These are phyloP conservation scores for Blastomyces silverae DNA, from an alignment of 2,329 filamentous ascomycete genomes.

Conservation along the genomic window DNA sequence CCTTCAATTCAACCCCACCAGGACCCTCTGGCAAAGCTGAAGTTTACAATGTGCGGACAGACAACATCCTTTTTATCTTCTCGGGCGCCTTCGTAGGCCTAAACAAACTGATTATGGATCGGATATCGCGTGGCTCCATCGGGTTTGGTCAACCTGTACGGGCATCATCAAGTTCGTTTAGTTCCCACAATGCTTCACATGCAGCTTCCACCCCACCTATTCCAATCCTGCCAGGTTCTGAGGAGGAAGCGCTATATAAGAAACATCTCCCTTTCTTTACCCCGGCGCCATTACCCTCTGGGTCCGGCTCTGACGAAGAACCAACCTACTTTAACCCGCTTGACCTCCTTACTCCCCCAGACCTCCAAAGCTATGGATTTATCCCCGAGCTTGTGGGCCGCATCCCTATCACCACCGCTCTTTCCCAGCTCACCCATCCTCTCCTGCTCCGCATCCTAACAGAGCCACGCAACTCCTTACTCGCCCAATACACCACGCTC, in stretches of 20 bases:
- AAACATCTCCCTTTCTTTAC: constrained; percentile 54
- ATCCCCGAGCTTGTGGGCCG: constrained; percentile 96
- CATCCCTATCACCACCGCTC: constrained; percentile 79
- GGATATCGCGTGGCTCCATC: constrained; percentile 79
- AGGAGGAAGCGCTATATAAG: constrained; percentile 55
- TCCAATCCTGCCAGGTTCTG: constrained; percentile 55
- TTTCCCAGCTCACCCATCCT: constrained; percentile 64
- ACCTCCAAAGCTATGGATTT: constrained; percentile 79
- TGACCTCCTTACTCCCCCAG: constrained; percentile 65
- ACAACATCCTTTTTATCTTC: constrained; percentile 95
- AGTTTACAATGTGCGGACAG: constrained; percentile 72
- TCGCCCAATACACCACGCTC: constrained; percentile 81
- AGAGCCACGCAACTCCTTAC: constrained; percentile 80
- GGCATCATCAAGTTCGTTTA: constrained; percentile 34
- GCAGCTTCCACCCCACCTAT: constrained; percentile 36
- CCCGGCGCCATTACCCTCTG: constrained; percentile 46
- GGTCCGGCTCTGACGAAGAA: constrained; percentile 31
- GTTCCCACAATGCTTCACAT: constrained; percentile 23
- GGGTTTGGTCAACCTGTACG: constrained; percentile 85
- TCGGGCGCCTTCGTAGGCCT: constrained; percentile 91
- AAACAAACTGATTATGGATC: constrained; percentile 76
- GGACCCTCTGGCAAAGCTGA: constrained; percentile 46
- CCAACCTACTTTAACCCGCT: constrained; percentile 53
- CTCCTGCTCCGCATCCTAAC: constrained; percentile 80
- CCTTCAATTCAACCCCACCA: constrained; percentile 20